phyloP scores from a whole-genome alignment of 352 stramenopile species.

The Phytopythium sindhum region DNA sequence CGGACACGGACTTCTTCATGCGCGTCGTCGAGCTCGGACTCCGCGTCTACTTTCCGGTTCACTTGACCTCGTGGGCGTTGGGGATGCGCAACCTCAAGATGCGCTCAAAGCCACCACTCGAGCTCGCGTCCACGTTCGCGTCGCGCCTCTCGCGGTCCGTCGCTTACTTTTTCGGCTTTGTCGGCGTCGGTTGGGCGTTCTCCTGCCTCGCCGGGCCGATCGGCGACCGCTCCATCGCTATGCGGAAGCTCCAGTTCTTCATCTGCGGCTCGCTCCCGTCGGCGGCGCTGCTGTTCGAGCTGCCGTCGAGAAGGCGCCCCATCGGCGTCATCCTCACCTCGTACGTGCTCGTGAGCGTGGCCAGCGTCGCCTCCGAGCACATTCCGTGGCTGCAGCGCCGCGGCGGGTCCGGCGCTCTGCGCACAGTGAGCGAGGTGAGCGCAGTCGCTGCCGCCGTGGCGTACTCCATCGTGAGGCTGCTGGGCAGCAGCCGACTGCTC shows the following conservation, averaged over 20 bases:
- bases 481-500: conserved; percentile 27
- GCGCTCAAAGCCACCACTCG: conserved; percentile 25
- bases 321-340: conserved; percentile 63
- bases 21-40: conserved; percentile 35
- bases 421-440: conserved; percentile 33
- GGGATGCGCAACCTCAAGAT: conserved; percentile 38
- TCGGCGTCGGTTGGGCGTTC: conserved; percentile 46
- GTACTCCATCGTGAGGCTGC: conserved; percentile 33
- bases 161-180: conserved; percentile 48
- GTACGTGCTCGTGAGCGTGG: conserved; percentile 55
- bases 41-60: conserved; percentile 53
- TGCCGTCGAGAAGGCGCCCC: conserved; percentile 32
- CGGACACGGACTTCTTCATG: conserved; percentile 32
- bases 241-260: conserved; percentile 53
- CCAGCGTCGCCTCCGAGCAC: conserved; percentile 29
- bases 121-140: conserved; percentile 26
- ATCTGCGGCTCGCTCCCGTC: conserved; percentile 44
- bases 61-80: conserved; percentile 47
- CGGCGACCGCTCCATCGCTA: conserved; percentile 36
- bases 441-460: conserved; percentile 29
- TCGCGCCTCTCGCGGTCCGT: conserved; percentile 44
- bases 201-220: conserved; percentile 38
- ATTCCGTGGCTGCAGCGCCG: conserved; percentile 36
- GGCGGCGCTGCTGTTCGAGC: conserved; percentile 50
- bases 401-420: conserved; percentile 15